Base-by-base conservation (phyloP, 805 yeast species). In the Candida pini region DNA sequence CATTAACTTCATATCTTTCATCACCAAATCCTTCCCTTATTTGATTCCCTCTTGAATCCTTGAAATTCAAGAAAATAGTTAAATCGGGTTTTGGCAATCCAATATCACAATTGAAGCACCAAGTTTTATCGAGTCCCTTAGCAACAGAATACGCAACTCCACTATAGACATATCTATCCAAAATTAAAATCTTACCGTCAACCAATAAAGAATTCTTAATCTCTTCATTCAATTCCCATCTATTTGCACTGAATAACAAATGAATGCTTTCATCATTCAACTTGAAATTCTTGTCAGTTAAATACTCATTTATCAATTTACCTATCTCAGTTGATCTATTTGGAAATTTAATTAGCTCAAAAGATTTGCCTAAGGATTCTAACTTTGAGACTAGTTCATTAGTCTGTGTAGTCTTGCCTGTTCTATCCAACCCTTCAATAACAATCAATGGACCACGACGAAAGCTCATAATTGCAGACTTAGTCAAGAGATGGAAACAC, bases 81-180 rank as follows among this genome's bases (percentile, higher is more conserved):
- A 82, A 41, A 57, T 92, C 99, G 0, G 99, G 97, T 44, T 64
- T 73, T 1, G 95, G 88, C 10, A 92, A 68, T 0, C 97, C 97
- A 18, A 58, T 60, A 48, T 92, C 98, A 1, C 96, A 92, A 20
- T 65, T 62, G 14, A 70, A 60, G 45, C 96, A 82, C 98, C 98
- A 92, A 6, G 75, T 66, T 22, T 70, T 54, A 43, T 76, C 76
- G 53, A 80, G 56, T 1, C 79, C 84, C 56, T 92, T 90, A 6
- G 97, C 96, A 2, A 84, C 68, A 1, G 96, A 80, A 53, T 90
- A 92, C 5, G 96, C 96, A 3, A 88, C 75, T 0, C 99, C 98
- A 0, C 97, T 87, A 51, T 85, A 90, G 4, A 84, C 81, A 51
- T 90, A 92, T 44, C 99, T 65, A 54, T 92, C 99, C 38, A 89